A percentile compares a stretch with the other conserved stretches of the same genome.
phyloP scores from a whole-genome alignment of 805 yeast species.

The Gaillardinia entomophila region DNA sequence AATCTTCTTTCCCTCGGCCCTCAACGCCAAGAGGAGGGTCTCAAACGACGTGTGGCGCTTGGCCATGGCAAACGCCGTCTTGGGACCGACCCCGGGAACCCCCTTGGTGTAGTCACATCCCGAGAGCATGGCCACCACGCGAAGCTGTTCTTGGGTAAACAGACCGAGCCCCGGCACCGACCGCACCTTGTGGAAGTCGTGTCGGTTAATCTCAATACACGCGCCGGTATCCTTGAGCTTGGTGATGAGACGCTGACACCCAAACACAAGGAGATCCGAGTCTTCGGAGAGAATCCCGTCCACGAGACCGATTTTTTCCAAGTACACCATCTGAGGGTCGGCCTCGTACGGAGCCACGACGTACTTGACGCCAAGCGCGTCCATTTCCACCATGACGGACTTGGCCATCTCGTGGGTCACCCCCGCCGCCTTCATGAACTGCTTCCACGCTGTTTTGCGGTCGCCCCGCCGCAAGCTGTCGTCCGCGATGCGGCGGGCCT shows the following conservation, averaged over 20 bases:
- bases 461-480: slow-evolving; percentile 49
- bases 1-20: slow-evolving; percentile 55
- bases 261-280: slow-evolving; percentile 87
- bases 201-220: slow-evolving; percentile 63
- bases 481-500: slow-evolving; percentile 53
- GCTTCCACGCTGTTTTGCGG: slow-evolving; percentile 55
- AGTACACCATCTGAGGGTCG: slow-evolving; percentile 91
- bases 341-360: slow-evolving; percentile 98
- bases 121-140: slow-evolving; percentile 78
- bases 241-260: slow-evolving; percentile 70
- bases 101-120: slow-evolving; percentile 97
- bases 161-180: slow-evolving; percentile 44
- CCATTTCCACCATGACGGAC: slow-evolving; percentile 68
- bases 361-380: slow-evolving; percentile 50
- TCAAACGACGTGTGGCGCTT: slow-evolving; percentile 47
- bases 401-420: slow-evolving; percentile 91
- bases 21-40: slow-evolving; percentile 49
- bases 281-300: slow-evolving; percentile 92
- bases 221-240: slow-evolving; percentile 73
- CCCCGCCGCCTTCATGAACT: slow-evolving; percentile 73
- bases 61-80: slow-evolving; percentile 64
- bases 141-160: slow-evolving; percentile 51
- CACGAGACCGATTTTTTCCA: slow-evolving; percentile 68
- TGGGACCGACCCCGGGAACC: slow-evolving; percentile 71
- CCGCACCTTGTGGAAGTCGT: slow-evolving; percentile 45